A percentile compares a stretch with the other conserved stretches of the same genome.
phyloP scores from a whole-genome alignment of 768 basidiomycete species.

The Boletus reticuloceps region DNA sequence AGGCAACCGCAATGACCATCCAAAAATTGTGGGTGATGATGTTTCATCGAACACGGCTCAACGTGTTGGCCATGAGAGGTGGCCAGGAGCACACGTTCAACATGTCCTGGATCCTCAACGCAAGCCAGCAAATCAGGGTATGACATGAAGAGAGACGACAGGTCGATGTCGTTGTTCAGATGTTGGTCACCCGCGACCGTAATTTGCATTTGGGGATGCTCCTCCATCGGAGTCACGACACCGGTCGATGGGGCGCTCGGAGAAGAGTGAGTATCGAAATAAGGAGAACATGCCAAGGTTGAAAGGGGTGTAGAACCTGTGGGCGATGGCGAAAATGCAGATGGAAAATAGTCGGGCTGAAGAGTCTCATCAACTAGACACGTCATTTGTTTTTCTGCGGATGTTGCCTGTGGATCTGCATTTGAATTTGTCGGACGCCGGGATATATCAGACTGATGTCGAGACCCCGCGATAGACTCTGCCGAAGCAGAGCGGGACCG shows the following conservation, averaged over 20 bases:
- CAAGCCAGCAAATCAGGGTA: conserved; percentile 26
- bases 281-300: conserved; percentile 11
- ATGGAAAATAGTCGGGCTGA: conserved; percentile 27
- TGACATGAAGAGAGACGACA: conserved; percentile 40
- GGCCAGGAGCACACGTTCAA: conserved; percentile 3
- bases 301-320: conserved; percentile 26
- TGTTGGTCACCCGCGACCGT: conserved; percentile 23
- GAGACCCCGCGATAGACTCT: conserved; percentile 4
- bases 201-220: conserved; percentile 35
- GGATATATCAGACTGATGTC: not conserved
- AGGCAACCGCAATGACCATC: conserved; percentile 57
- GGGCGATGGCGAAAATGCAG: conserved; percentile 30
- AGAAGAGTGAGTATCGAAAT: conserved; percentile 22
- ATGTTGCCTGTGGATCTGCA: conserved; percentile 3
- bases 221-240: conserved; percentile 46
- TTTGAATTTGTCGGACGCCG: not conserved
- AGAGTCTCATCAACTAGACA: conserved; percentile 4
- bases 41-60: conserved; percentile 12
- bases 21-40: conserved; percentile 8
- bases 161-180: conserved; percentile 38
- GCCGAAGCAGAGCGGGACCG: conserved; percentile 20
- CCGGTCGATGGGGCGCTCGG: conserved; percentile 31
- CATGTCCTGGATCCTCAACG: conserved; percentile 10
- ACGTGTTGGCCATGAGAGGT: not conserved
- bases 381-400: not conserved